phyloP scores from a whole-genome alignment of 495 filamentous ascomycete genomes.

The Chaetomidium leptoderma region DNA sequence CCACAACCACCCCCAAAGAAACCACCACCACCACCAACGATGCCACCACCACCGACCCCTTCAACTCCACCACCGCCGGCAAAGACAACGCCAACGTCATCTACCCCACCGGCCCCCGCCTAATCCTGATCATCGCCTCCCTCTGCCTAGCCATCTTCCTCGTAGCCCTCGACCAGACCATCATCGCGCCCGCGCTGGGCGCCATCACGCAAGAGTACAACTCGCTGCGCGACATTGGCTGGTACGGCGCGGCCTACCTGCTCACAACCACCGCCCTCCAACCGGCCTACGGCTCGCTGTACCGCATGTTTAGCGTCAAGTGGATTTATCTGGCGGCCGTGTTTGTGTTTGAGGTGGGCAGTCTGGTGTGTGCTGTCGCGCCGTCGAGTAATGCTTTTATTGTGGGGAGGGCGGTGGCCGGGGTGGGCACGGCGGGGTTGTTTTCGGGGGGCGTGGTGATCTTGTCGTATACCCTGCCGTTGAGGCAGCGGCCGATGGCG shows the following conservation, averaged over 20 bases:
- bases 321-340: constrained; percentile 44
- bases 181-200: constrained; percentile 57
- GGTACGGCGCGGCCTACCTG: constrained; percentile 56
- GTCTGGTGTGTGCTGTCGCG: constrained; percentile 49
- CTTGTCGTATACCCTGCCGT: constrained; percentile 61
- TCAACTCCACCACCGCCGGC: constrained; percentile 1
- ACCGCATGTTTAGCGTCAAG: constrained; percentile 53
- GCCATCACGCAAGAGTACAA: constrained; percentile 42
- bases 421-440: constrained; percentile 49
- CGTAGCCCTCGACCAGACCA: constrained; percentile 60
- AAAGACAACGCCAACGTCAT: constrained; percentile 23
- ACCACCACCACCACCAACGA: background rate
- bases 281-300: constrained; percentile 49
- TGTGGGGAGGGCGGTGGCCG: constrained; percentile 51
- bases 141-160: constrained; percentile 55
- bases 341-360: constrained; percentile 49
- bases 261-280: constrained; percentile 52
- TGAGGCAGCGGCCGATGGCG: constrained; percentile 64
- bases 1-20: constrained; percentile 8
- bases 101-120: constrained; percentile 46
- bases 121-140: constrained; percentile 46
- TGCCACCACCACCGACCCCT: constrained; percentile 6
- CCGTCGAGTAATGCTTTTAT: constrained; percentile 50
- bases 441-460: constrained; percentile 59
- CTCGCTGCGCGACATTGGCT: constrained; percentile 47